These are phyloP conservation scores for Ophiocordyceps camponoti-leonardi DNA, from an alignment of 2,329 filamentous ascomycete species.

Conservation along the genomic window DNA sequence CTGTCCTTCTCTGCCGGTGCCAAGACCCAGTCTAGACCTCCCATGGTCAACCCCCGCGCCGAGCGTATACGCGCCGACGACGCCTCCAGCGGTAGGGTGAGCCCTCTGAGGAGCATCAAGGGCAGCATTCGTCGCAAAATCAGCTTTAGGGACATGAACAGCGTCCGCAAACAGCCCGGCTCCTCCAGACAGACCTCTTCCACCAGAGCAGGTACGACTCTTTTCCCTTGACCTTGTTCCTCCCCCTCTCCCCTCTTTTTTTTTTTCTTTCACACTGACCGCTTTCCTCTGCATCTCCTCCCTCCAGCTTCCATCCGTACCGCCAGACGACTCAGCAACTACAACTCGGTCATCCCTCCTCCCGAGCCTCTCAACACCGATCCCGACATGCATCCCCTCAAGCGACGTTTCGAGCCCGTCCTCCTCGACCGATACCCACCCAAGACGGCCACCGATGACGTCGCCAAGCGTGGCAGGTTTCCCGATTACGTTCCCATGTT, in stretches of 20 bases:
- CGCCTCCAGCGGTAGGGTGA: slow-evolving; percentile 29
- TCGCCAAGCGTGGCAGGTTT: slow-evolving; percentile 66
- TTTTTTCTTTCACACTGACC: too few species aligned
- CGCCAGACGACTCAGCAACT: slow-evolving; percentile 80
- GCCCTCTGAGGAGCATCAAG: slow-evolving; percentile 43
- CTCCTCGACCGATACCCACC: slow-evolving; percentile 86
- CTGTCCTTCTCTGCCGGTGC: slow-evolving; percentile 76
- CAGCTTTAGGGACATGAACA: slow-evolving; percentile 90
- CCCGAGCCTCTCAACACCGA: slow-evolving; percentile 82
- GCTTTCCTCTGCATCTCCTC: background rate
- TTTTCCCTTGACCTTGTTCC: slow-evolving; percentile 1
- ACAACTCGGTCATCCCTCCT: slow-evolving; percentile 91
- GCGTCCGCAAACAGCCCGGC: slow-evolving; percentile 71
- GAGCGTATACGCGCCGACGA: slow-evolving; percentile 72
- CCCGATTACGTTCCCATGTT: slow-evolving; percentile 99
- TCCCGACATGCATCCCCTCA: slow-evolving; percentile 88
- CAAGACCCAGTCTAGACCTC: slow-evolving; percentile 50
- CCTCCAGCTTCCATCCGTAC: slow-evolving; percentile 52
- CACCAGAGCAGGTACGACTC: slow-evolving; percentile 22
- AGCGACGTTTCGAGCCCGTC: slow-evolving; percentile 89
- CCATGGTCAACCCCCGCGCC: slow-evolving; percentile 61
- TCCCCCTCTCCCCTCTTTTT: background rate
- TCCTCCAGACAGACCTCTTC: slow-evolving; percentile 51
- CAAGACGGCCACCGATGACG: slow-evolving; percentile 63
- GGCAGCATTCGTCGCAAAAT: slow-evolving; percentile 86